Conservation (phyloP, 352 stramenopile species). For the Phytophthora fragariae region DNA sequence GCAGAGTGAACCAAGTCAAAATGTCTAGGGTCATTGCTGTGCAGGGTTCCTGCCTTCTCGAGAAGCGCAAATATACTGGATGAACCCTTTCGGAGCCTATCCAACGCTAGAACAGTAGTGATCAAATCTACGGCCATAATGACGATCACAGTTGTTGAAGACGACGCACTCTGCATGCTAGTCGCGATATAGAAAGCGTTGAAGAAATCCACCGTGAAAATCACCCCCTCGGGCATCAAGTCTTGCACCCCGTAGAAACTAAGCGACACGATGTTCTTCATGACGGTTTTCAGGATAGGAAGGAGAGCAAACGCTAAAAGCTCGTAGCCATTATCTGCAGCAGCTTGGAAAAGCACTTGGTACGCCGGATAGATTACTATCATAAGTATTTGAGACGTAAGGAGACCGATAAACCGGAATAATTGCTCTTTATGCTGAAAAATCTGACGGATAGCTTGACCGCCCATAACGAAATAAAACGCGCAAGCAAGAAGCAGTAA, state of each 20-base stretch:
- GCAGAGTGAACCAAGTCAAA: not conserved
- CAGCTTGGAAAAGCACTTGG: conserved; percentile 18
- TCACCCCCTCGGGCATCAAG: conserved; percentile 28
- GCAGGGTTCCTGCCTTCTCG: not conserved
- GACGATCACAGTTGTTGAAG: not conserved
- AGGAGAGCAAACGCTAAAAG: conserved; percentile 7
- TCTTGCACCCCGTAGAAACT: conserved; percentile 21
- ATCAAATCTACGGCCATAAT: conserved; percentile 12
- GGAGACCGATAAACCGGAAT: conserved; percentile 8
- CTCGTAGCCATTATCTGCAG: conserved; percentile 10
- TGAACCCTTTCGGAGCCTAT: not conserved
- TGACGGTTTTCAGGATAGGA: conserved; percentile 19
- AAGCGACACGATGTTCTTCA: conserved; percentile 22
- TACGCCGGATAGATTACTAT: conserved; percentile 28
- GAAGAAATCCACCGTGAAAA: conserved; percentile 33
- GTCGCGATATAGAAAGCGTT: conserved; percentile 34
- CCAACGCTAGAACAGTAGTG: not conserved
- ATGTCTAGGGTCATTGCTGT: not conserved
- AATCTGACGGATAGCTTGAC: not conserved
- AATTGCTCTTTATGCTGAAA: conserved; percentile 8
- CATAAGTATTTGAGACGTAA: conserved; percentile 11
- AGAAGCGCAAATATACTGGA: not conserved
- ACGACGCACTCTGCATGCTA: conserved; percentile 25
- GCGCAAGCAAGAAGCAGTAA: not conserved
- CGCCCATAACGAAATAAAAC: conserved; percentile 7